Evolutionary conservation across 441 rosid species (phyloP).

Genomic region (Flueggea neowawraea): DNA sequence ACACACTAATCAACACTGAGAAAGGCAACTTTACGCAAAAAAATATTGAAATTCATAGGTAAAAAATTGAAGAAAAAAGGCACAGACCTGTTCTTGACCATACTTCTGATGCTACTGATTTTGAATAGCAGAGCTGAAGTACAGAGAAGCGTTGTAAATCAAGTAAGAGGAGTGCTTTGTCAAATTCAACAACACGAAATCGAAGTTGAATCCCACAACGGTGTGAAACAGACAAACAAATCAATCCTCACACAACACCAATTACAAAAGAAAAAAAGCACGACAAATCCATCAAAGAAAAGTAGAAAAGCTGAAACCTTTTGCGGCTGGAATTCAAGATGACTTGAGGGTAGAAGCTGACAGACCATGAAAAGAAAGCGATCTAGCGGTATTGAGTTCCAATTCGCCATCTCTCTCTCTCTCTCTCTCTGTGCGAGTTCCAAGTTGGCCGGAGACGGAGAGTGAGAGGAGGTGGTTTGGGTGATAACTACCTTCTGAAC

Average conservation of each 20-base stretch:
- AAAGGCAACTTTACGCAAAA: not conserved
- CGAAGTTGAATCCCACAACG: constrained; percentile 93
- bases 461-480: no score
- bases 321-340: constrained; percentile 78
- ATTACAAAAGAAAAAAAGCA: not conserved
- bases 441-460: not conserved
- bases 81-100: constrained; percentile 57
- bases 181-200: constrained; percentile 82
- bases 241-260: no score
- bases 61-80: not conserved
- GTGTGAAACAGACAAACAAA: constrained; percentile 24
- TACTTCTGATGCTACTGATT: constrained; percentile 74
- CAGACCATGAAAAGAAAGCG: constrained; percentile 73
- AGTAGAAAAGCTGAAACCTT: constrained; percentile 30
- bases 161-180: constrained; percentile 93
- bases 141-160: constrained; percentile 84
- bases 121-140: constrained; percentile 76
- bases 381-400: constrained; percentile 81
- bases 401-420: constrained; percentile 42
- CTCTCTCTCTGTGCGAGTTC: not conserved
- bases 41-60: not conserved
- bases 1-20: no score
- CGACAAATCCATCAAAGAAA: not conserved
- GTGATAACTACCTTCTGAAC: no score
- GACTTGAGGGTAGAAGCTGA: constrained; percentile 87